Conservation (phyloP, 306 rosid genomes). For the Quercus engelmannii region DNA sequence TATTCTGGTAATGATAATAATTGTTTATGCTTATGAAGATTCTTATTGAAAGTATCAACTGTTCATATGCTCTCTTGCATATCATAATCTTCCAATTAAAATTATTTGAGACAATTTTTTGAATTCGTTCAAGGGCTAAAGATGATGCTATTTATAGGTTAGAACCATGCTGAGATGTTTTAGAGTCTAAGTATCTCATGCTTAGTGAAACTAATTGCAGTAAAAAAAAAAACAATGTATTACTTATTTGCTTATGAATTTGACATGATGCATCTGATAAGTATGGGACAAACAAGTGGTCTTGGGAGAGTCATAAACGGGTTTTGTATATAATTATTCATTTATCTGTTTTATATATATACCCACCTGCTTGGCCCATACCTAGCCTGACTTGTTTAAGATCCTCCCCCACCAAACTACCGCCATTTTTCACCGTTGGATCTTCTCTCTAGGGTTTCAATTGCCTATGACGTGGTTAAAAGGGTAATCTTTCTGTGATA, state of each 20-base stretch:
- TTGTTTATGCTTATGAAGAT: background rate
- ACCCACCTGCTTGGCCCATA: too few species aligned
- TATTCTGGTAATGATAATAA: background rate
- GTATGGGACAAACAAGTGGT: too few species aligned
- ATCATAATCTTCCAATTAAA: background rate
- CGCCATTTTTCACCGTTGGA: too few species aligned
- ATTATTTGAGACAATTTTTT: background rate
- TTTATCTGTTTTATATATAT: too few species aligned
- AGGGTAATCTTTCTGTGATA: too few species aligned
- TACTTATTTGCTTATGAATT: background rate
- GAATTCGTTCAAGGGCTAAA: background rate
- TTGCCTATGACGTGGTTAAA: too few species aligned
- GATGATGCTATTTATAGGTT: background rate
- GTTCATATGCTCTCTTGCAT: background rate
- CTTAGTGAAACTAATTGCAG: background rate
- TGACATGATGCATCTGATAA: background rate
- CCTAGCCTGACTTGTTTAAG: too few species aligned
- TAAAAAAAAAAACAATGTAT: background rate
- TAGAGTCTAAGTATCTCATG: background rate
- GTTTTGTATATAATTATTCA: too few species aligned
- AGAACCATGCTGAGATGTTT: background rate
- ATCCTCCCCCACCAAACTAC: too few species aligned
- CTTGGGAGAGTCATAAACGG: too few species aligned
- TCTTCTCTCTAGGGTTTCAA: too few species aligned
- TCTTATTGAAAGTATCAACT: background rate